A percentile compares a stretch with the other conserved stretches of the same genome.
phyloP scores from a whole-genome alignment of 2,329 filamentous ascomycete genomes.

The Ascocoryne sarcoides region DNA sequence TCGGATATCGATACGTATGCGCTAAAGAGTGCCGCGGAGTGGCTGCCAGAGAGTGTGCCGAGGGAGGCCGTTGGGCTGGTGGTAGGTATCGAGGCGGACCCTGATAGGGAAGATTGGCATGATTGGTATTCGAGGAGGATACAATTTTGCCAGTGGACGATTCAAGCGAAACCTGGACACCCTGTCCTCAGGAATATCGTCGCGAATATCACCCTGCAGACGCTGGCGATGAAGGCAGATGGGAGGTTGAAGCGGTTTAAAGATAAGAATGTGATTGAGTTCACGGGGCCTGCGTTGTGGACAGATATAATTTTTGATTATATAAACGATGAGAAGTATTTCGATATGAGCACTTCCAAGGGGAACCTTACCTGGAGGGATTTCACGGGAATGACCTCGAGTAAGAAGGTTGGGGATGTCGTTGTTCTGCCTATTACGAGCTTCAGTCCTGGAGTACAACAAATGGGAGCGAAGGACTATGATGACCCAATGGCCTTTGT shows the following conservation, averaged over 20 bases:
- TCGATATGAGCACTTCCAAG: conserved; percentile 61
- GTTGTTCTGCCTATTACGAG: conserved; percentile 92
- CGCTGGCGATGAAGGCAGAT: conserved; percentile 60
- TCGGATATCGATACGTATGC: conserved; percentile 87
- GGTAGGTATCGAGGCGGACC: conserved; percentile 92
- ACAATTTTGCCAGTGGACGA: conserved; percentile 99
- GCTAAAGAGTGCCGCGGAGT: conserved; percentile 73
- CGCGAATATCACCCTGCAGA: conserved; percentile 73
- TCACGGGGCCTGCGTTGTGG: conserved; percentile 91
- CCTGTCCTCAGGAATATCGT: conserved; percentile 85
- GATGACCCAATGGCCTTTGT: conserved; percentile 97
- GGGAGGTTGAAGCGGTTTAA: conserved; percentile 51
- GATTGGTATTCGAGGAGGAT: conserved; percentile 95
- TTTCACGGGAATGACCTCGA: conserved; percentile 76
- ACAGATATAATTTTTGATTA: conserved; percentile 88
- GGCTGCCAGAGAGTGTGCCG: conserved; percentile 75
- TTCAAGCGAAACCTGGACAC: conserved; percentile 90
- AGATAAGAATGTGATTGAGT: conserved; percentile 74
- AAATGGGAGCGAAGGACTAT: conserved; percentile 82
- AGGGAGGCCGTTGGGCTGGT: conserved; percentile 74
- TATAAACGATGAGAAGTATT: conserved; percentile 86
- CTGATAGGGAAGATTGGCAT: conserved; percentile 84
- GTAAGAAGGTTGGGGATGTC: conserved; percentile 88
- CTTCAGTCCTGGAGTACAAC: conserved; percentile 88
- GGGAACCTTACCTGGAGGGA: conserved; percentile 76